Evolutionary conservation across 73 alveolate species (phyloP), one percentile per base, ranked within the genome.

Genomic region (Paramecium sonneborni): DNA sequence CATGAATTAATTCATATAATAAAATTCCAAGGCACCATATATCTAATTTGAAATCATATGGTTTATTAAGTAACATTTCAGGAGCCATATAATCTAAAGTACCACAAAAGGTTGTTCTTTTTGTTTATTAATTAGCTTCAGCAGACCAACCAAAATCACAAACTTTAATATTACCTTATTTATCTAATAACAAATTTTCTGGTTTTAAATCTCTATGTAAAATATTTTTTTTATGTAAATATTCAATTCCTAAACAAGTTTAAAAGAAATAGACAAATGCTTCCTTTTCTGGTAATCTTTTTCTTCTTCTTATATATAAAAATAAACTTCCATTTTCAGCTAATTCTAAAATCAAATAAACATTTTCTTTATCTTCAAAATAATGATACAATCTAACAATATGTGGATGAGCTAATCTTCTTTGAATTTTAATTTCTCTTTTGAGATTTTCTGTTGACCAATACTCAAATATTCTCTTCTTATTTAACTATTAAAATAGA

Each of bases 71-170:
- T 35, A 98, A 57, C 98, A 98, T 98, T 93, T 98, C 99, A n/a
- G 99, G 99, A 14, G 99, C 99, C 99, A 98, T 97, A 88, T 98
- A 98, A 92, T 98, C 99, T 57, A 97, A 94, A 15, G 99, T 98
- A 6, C 99, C 99, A 82, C 99, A 97, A 92, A 97, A 98, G 5
- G 99, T 98, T 52, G 92, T 92, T 96, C 98, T 94, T 92, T 95
- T 35, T 93, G 96, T 86, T 56, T 86, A 44, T 94, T 39, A 43
- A 12, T 56, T 26, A 20, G 85, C 76, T 68, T 87, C 93, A 37
- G 86, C 86, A 85, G 99, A 97, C 99, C 99, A 97, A 6, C 99
- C 99, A 44, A 98, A 98, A 96, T 98, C 99, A 39, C 99, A 97
- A 37, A 98, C 93, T 86, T 98, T 98, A 6, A 98, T 69, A 87